Percentiles rank a stretch among this genome's conserved stretches.
phyloP scores from a whole-genome alignment of 2,329 filamentous ascomycete genomes.

The Plenodomus lindquistii region DNA sequence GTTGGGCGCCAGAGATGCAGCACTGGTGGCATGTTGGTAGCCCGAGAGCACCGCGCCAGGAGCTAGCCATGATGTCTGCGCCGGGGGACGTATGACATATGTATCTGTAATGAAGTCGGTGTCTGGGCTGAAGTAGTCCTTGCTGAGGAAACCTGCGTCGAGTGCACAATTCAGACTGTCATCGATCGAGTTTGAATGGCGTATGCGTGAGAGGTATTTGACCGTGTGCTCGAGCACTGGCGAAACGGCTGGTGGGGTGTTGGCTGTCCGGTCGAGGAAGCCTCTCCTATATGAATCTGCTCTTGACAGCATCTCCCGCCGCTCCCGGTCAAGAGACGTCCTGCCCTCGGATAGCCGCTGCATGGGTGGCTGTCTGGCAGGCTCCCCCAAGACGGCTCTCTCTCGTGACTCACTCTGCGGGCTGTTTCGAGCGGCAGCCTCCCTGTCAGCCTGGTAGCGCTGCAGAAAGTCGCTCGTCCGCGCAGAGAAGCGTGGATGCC shows the following conservation, averaged over 20 bases:
- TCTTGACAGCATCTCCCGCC: constrained; percentile 27
- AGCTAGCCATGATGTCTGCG: constrained; percentile 63
- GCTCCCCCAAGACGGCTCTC: constrained; percentile 23
- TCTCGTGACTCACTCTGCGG: constrained; percentile 30
- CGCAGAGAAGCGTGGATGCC: constrained; percentile 46
- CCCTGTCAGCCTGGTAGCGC: constrained; percentile 48
- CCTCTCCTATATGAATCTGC: constrained; percentile 32
- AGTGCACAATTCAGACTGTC: constrained; percentile 59
- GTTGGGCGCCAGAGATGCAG: constrained; percentile 27
- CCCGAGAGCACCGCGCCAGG: constrained; percentile 65
- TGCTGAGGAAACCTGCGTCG: constrained; percentile 56
- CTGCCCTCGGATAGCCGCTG: constrained; percentile 36
- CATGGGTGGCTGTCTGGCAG: constrained; percentile 29
- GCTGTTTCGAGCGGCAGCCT: constrained; percentile 24
- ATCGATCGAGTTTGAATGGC: constrained; percentile 56
- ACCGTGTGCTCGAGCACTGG: constrained; percentile 61
- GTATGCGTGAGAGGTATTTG: constrained; percentile 63
- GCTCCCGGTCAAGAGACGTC: constrained; percentile 20
- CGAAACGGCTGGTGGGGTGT: constrained; percentile 22
- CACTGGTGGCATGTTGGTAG: constrained; percentile 60
- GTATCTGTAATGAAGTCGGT: constrained; percentile 64
- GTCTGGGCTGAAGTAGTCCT: constrained; percentile 58
- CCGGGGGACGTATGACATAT: constrained; percentile 54
- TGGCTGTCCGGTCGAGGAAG: constrained; percentile 29
- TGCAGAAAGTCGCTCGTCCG: constrained; percentile 44